phyloP scores from a whole-genome alignment of 306 rosid species.

The Luffa acutangula region DNA sequence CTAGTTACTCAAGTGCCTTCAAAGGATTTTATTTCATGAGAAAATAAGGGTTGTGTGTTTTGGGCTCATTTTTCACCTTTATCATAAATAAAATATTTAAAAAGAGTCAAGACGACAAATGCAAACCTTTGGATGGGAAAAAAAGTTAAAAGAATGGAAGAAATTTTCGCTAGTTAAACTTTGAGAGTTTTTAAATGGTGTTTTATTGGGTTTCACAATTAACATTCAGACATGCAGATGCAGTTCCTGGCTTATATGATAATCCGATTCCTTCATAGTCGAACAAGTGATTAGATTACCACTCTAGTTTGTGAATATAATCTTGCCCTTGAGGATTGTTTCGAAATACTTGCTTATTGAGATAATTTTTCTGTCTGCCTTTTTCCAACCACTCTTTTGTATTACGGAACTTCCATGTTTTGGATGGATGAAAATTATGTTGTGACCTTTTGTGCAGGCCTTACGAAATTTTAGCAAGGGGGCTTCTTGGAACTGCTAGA shows the following conservation, averaged over 20 bases:
- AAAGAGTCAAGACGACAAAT: background rate
- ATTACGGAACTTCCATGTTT: background rate
- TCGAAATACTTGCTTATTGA: background rate
- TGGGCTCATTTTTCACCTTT: background rate
- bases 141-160: background rate
- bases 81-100: background rate
- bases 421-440: slow-evolving; percentile 3
- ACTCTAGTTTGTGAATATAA: background rate
- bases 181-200: background rate
- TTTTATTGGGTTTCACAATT: background rate
- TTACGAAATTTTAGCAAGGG: slow-evolving; percentile 50
- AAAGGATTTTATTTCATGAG: background rate
- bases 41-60: background rate
- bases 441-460: slow-evolving; percentile 46
- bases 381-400: background rate
- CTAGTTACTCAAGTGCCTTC: background rate
- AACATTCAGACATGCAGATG: background rate
- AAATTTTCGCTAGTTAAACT: background rate
- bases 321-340: background rate
- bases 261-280: background rate
- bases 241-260: background rate
- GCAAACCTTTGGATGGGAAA: background rate
- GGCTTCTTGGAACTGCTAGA: slow-evolving; percentile 82
- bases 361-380: background rate
- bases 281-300: background rate